phyloP scores from a whole-genome alignment of 202 grass and related monocot species.

The Digitaria exilis region DNA sequence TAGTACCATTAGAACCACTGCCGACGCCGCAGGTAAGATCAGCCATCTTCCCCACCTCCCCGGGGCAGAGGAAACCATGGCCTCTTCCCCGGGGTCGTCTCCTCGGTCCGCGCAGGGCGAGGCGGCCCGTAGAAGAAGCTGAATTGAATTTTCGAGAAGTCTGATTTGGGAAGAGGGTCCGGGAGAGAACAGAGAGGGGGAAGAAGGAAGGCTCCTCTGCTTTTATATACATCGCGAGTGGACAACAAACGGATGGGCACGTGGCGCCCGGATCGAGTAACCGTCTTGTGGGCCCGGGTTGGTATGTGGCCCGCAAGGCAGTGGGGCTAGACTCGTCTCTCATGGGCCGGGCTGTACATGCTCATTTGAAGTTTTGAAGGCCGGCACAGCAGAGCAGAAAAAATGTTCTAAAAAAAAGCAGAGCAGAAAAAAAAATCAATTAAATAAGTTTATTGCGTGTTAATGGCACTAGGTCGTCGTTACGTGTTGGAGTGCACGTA shows the following conservation, averaged over 20 bases:
- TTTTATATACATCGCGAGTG: neutral
- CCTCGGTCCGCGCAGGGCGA: neutral
- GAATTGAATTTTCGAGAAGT: neutral
- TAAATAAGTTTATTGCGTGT: neutral
- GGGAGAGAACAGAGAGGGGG: neutral
- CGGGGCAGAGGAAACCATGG: constrained; percentile 36
- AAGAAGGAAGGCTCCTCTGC: neutral
- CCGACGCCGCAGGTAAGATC: neutral
- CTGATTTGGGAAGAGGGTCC: neutral
- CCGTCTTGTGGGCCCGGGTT: neutral
- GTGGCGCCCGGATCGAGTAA: neutral
- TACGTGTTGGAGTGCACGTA: too few species aligned
- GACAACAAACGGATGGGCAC: neutral
- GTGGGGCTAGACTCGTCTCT: neutral
- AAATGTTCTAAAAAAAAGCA: too few species aligned
- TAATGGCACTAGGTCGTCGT: neutral
- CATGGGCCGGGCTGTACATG: neutral
- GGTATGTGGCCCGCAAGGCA: neutral
- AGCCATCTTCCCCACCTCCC: constrained; percentile 3
- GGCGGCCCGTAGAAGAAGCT: neutral
- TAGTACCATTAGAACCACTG: neutral
- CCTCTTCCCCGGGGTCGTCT: neutral
- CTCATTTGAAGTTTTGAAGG: neutral
- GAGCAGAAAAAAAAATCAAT: too few species aligned
- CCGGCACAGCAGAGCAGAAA: neutral